Conservation (phyloP, 2,329 filamentous ascomycete genomes). For the Scolecobasidium constrictum region DNA sequence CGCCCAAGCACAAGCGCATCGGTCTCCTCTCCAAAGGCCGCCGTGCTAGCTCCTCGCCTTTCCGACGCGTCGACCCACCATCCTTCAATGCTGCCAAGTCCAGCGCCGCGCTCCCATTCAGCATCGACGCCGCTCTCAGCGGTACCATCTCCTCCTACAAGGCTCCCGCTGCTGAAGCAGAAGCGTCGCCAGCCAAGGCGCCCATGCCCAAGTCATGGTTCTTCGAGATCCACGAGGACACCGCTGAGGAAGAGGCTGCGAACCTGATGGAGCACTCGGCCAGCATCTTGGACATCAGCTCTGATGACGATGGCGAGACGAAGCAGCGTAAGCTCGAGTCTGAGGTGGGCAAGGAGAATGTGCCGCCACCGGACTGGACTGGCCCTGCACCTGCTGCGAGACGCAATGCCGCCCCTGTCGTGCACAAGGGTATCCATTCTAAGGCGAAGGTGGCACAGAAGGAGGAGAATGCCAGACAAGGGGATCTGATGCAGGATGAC, state of each 20-base stretch:
- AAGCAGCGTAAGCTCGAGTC: constrained; percentile 41
- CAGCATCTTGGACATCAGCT: constrained; percentile 75
- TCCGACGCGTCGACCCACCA: constrained; percentile 62
- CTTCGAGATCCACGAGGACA: constrained; percentile 93
- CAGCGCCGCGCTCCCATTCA: constrained; percentile 53
- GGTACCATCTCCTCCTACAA: constrained; percentile 59
- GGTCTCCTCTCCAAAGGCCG: constrained; percentile 53
- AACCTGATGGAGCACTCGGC: constrained; percentile 90
- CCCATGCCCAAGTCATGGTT: constrained; percentile 57
- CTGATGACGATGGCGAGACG: constrained; percentile 60
- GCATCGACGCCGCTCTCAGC: constrained; percentile 71
- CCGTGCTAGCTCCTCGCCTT: constrained; percentile 51
- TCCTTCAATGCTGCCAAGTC: constrained; percentile 39
- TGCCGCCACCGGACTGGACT: constrained; percentile 52
- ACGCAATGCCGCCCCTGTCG: constrained; percentile 13
- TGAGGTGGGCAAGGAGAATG: constrained; percentile 78
- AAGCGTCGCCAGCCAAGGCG: constrained; percentile 37
- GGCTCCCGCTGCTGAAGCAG: constrained; percentile 23
- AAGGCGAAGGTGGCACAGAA: constrained; percentile 6
- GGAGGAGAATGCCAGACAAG: constrained; percentile 12
- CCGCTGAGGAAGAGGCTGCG: constrained; percentile 78
- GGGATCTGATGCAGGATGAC: constrained; percentile 30
- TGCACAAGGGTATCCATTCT: constrained; percentile 11
- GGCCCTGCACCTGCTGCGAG: constrained; percentile 7
- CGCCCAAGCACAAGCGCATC: constrained; percentile 61